A percentile compares a stretch with the other conserved stretches of the same genome.
phyloP scores from a whole-genome alignment of 345 rosid genomes.

The Pugionium cornutum region DNA sequence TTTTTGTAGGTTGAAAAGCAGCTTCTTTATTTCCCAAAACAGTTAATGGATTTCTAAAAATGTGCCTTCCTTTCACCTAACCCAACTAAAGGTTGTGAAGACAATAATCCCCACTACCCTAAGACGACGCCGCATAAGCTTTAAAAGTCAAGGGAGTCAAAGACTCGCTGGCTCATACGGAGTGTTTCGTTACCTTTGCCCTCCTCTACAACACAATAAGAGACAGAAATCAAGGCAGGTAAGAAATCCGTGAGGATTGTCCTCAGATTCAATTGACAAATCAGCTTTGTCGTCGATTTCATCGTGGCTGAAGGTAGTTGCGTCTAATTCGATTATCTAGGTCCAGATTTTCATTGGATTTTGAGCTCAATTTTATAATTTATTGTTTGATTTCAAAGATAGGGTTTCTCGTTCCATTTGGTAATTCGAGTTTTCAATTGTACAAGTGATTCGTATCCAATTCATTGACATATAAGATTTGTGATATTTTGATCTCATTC shows the following conservation, averaged over 20 bases:
- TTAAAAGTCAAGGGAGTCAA: conserved; percentile 14
- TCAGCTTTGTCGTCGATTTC: conserved; percentile 32
- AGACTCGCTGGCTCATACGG: conserved; percentile 21
- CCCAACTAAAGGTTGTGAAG: conserved; percentile 10
- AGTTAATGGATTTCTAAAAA: conserved; percentile 10
- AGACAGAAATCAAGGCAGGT: conserved; percentile 39
- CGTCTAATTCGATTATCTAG: conserved; percentile 7
- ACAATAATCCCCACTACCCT: neutral
- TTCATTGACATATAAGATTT: conserved; percentile 15
- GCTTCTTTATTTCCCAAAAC: neutral
- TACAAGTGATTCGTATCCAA: conserved; percentile 17
- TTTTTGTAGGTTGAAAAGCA: no score
- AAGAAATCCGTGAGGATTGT: conserved; percentile 37
- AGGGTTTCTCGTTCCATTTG: conserved; percentile 37
- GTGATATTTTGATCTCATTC: neutral
- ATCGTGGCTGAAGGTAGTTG: conserved; percentile 35
- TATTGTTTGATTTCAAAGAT: conserved; percentile 28
- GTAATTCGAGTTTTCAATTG: conserved; percentile 27
- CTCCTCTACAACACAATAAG: conserved; percentile 27
- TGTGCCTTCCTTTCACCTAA: neutral
- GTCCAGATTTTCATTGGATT: conserved; percentile 7
- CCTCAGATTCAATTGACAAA: conserved; percentile 25
- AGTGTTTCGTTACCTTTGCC: conserved; percentile 39
- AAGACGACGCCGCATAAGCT: conserved; percentile 1
- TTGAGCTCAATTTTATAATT: conserved; percentile 31